A percentile compares a stretch with the other conserved stretches of the same genome.
phyloP scores from a whole-genome alignment of 345 rosid genomes.

The Salix koriyanagi region DNA sequence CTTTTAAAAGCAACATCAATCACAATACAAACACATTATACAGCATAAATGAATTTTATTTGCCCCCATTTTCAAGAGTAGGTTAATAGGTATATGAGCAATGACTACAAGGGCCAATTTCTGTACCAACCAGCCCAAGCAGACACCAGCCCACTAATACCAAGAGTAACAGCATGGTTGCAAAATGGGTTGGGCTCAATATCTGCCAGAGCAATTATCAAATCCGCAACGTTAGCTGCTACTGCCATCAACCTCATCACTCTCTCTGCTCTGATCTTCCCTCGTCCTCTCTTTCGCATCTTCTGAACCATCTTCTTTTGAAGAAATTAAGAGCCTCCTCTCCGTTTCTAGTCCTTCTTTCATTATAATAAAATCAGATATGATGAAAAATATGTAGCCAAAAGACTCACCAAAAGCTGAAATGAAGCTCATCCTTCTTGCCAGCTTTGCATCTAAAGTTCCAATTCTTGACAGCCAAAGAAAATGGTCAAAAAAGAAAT shows the following conservation, averaged over 20 bases:
- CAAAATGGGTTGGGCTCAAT: conserved; percentile 89
- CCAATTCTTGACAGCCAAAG: conserved; percentile 94
- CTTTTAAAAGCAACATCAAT: too few species aligned
- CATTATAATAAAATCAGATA: conserved; percentile 57
- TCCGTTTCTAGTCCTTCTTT: conserved; percentile 46
- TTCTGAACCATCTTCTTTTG: conserved; percentile 16
- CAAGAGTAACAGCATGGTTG: conserved; percentile 62
- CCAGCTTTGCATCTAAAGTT: conserved; percentile 57
- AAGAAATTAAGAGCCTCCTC: conserved; percentile 39
- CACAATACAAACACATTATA: too few species aligned
- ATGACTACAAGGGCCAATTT: conserved; percentile 67
- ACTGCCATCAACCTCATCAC: conserved; percentile 83
- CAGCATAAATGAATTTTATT: neutral
- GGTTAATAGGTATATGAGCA: neutral
- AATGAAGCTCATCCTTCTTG: conserved; percentile 76
- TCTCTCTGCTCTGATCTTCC: conserved; percentile 54
- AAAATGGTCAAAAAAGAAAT: conserved; percentile 89
- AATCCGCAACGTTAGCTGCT: conserved; percentile 85
- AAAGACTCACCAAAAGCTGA: conserved; percentile 98
- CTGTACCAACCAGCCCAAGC: conserved; percentile 99
- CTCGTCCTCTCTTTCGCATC: conserved; percentile 33
- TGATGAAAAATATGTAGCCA: conserved; percentile 76
- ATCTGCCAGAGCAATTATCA: conserved; percentile 75
- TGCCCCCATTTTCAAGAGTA: neutral
- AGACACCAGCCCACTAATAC: conserved; percentile 87